Evolutionary conservation across 768 basidiomycete species (phyloP), one percentile per base, ranked within the genome.

Genomic region (Rhodotorula toruloides): DNA sequence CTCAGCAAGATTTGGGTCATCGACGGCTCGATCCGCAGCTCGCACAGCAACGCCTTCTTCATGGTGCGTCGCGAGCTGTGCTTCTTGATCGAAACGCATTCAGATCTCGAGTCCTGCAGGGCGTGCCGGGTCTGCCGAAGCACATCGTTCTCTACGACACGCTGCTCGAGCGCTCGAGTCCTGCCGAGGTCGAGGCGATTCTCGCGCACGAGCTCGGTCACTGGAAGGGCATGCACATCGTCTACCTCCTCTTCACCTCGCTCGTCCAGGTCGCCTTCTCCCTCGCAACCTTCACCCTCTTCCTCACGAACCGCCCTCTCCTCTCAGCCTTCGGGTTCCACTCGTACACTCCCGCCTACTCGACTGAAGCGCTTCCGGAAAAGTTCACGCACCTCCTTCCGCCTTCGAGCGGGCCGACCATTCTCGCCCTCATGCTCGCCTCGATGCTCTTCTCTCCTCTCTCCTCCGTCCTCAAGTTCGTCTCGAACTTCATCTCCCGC

Each of bases 141-240:
- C 22, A 53, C 48, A 66, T 94, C 71, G 91, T 98, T 77, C 88
- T 99, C 75, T 99, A 91, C 74, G 96, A 99, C 73, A 98, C 94
- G 1, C 83, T 99, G 70, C 91, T 98, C 78, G 87, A 93, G 75
- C 85, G 97, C 74, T 88, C 85, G 77, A 85, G 86, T 73, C 84
- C 92, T 0, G 89, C 90, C 32, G 91, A 97, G 77, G 91, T 99
- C 36, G 94, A 97, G 73, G 94, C 96, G 39, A 91, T 99, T n/a
- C 84, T 97, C 48, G 86, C 91, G 0, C 93, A 98, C 77, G 93
- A 97, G 74, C 87, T 97, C 42, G 94, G 94, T 0, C 94, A 98
- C 80, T 98, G 94, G 92, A 90, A 87, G 75, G 85, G 85, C 79
- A 82, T 86, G 72, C 94, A 98, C 81, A 65, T 70, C 44, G 54